Evolutionary conservation across 192 early-diverging fungal genomes (phyloP).

Genomic region (Podila clonocystis): DNA sequence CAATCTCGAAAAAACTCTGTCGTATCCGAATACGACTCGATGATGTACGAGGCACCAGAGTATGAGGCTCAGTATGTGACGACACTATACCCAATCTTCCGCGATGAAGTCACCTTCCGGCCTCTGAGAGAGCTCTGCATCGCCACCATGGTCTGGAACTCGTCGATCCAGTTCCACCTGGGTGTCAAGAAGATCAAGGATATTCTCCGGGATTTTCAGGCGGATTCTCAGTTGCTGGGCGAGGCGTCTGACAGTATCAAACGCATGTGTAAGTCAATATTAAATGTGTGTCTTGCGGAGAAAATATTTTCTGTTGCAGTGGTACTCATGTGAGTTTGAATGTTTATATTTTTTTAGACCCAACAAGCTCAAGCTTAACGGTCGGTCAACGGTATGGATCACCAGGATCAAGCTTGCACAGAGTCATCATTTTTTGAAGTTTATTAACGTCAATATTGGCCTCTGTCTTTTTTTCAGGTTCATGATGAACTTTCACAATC

Average conservation of each 20-base stretch:
- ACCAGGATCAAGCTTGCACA: too few relatives aligned
- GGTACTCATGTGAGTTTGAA: neutral
- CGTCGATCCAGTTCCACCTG: conserved; percentile 46
- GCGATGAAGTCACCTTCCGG: conserved; percentile 43
- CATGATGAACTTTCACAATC: conserved; percentile 44
- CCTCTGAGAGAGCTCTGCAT: conserved; percentile 47
- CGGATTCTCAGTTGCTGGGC: conserved; percentile 23
- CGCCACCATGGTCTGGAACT: conserved; percentile 50
- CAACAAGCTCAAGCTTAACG: conserved; percentile 26
- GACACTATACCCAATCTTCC: conserved; percentile 44
- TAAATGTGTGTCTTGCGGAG: too few relatives aligned
- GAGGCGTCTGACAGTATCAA: conserved; percentile 26
- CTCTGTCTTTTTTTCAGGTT: conserved; percentile 7
- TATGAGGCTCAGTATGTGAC: conserved; percentile 48
- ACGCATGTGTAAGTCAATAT: conserved; percentile 28
- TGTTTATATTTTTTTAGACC: conserved; percentile 13
- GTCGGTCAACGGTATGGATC: conserved; percentile 28
- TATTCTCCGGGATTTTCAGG: conserved; percentile 41
- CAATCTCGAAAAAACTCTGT: conserved; percentile 47
- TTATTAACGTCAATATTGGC: neutral
- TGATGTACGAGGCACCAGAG: conserved; percentile 39
- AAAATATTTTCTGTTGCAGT: too few relatives aligned
- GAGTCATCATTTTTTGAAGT: too few relatives aligned
- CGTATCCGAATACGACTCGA: conserved; percentile 40
- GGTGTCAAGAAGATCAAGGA: conserved; percentile 48